Evolutionary conservation across 106 monocot species (phyloP).

Genomic region (Posidonia australis): DNA sequence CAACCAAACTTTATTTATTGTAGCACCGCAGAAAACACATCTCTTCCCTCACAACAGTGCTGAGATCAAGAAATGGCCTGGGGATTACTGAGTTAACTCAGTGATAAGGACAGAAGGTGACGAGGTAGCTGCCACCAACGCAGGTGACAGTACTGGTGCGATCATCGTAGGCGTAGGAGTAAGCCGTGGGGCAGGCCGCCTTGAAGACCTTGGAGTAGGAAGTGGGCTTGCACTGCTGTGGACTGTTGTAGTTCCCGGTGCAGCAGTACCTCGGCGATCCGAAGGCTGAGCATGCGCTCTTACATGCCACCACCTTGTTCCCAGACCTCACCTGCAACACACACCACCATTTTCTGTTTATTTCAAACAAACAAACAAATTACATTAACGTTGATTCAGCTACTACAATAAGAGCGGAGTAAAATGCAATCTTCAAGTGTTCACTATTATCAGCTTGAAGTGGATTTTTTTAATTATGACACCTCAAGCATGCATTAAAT

Average conservation of each 20-base stretch:
- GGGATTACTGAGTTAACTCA: background rate
- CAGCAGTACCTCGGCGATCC: slow-evolving; percentile 62
- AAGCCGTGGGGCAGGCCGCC: slow-evolving; percentile 51
- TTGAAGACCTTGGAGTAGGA: slow-evolving; percentile 62
- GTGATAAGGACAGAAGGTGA: slow-evolving; percentile 52
- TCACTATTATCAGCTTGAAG: too few species aligned
- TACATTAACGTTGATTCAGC: too few species aligned
- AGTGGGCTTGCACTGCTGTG: slow-evolving; percentile 58
- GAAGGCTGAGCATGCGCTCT: slow-evolving; percentile 65
- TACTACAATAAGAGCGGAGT: background rate
- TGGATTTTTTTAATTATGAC: too few species aligned
- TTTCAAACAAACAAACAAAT: too few species aligned
- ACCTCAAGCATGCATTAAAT: too few species aligned
- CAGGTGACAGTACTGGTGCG: slow-evolving; percentile 66
- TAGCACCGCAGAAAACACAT: too few species aligned
- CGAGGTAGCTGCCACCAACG: slow-evolving; percentile 38
- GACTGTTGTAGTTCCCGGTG: slow-evolving; percentile 60
- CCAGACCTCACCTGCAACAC: slow-evolving; percentile 20
- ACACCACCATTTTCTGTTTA: background rate
- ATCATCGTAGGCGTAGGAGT: slow-evolving; percentile 69
- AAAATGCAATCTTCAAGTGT: too few species aligned
- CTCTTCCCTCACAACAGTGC: too few species aligned
- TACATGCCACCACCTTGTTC: slow-evolving; percentile 47
- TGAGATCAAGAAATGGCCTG: too few species aligned
- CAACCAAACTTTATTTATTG: too few species aligned